Evolutionary conservation across 1,284 basidiomycete species (phyloP).

Genomic region (Sanguinoderma infundibulare): DNA sequence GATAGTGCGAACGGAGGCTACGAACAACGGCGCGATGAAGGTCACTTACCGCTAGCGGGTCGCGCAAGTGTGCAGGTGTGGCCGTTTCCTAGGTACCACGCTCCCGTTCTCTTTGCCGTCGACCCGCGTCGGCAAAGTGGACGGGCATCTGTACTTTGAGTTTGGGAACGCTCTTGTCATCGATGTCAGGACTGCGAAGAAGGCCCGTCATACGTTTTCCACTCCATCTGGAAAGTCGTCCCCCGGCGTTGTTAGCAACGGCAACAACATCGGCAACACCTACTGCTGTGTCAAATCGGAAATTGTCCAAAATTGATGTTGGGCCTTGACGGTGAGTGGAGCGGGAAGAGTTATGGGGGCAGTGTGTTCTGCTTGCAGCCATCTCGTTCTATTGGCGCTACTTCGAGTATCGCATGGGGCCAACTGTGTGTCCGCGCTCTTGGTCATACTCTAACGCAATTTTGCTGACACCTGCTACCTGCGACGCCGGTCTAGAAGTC

Average conservation of each 20-base stretch:
- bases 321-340: slow-evolving; percentile 16
- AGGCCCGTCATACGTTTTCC: slow-evolving; percentile 14
- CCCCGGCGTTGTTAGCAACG: background rate
- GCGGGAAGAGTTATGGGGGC: slow-evolving; percentile 12
- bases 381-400: slow-evolving; percentile 15
- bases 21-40: slow-evolving; percentile 14
- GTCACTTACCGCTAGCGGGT: too few species aligned
- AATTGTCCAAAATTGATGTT: slow-evolving; percentile 9
- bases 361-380: slow-evolving; percentile 6
- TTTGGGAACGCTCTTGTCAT: slow-evolving; percentile 14
- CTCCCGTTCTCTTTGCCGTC: slow-evolving; percentile 10
- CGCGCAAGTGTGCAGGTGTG: slow-evolving; percentile 12
- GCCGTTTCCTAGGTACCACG: too few species aligned
- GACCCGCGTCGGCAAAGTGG: slow-evolving; percentile 4
- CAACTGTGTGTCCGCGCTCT: slow-evolving; percentile 2
- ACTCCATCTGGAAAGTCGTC: slow-evolving; percentile 14
- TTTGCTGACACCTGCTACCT: background rate
- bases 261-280: slow-evolving; percentile 3
- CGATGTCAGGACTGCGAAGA: slow-evolving; percentile 12
- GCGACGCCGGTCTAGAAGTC: slow-evolving; percentile 7
- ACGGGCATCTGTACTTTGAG: slow-evolving; percentile 14
- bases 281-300: background rate
- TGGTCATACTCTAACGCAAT: background rate
- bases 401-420: slow-evolving; percentile 14
- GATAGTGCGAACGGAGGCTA: slow-evolving; percentile 16